Base-by-base conservation (phyloP, 2,329 filamentous ascomycete species). In the Triangularia verruculosa region DNA sequence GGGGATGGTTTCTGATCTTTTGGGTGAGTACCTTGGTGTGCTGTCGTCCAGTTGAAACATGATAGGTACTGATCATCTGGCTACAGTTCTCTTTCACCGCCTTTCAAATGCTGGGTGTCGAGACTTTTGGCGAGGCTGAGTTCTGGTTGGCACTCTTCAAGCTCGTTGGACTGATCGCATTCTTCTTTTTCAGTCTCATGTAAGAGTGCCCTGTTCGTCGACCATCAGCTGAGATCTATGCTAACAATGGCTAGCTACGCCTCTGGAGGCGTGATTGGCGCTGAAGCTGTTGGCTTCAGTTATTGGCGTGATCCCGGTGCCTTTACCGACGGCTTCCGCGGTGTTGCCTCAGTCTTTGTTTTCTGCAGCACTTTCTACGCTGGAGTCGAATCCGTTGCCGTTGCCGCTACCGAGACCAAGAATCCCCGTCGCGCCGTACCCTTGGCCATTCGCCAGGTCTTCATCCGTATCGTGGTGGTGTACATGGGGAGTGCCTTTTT, bases 131-230 rank as follows among this genome's bases (percentile, higher is more conserved):
- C 13, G 90, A 93, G 72, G 86, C 89, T 9, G 91, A 94, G 72
- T 92, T 93, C 72, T 93, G 89, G 89, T 83, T 93, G 62, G 88
- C 89, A 0, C 81, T 89, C 15, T 76, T 92, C 72, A 93, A 93
- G 72, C 82, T 93, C 4, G 73, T 87, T 2, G 88, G 89, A 1
- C 78, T 93, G 1, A 77, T 89, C 1, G 89, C 89, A 1, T 91
- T 89, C 74, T 90, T 91, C 74, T 78, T 93, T 67, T 91, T 92
- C 70, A 84, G 88, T 57, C 89, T 92, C 64, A 78, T 92, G 75
- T 80, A 62, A 72, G 77, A 72, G 12, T 25, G 1, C 9, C 43
- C 15, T n/a, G 15, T 20, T 17, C 1, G 1, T 3, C 11, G 24
- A 22, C 3, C 6, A 1, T 20, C 11, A 1, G 4, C 8, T 53